Evolutionary conservation across 2,329 filamentous ascomycete genomes (phyloP), one percentile per base, ranked within the genome.

Genomic region (Colletotrichum echinochloae): DNA sequence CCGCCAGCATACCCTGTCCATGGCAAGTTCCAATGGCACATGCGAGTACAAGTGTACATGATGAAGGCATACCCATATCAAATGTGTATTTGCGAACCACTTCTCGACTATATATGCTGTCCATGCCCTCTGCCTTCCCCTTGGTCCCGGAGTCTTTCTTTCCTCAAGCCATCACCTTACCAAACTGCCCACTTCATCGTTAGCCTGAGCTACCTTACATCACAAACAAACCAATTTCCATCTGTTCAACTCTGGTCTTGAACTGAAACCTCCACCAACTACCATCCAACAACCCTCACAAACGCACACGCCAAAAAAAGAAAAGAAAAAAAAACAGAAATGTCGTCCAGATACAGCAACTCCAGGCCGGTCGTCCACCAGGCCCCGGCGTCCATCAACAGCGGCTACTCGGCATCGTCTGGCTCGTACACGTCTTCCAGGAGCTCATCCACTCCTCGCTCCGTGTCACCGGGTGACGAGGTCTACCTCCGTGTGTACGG

Each of bases 331-430:
- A n/a, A n/a, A n/a, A n/a, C n/a, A n/a, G n/a, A 64, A 49, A 66
- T 62, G 73, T 59, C 73, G 77, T 79, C 60, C 56, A 57, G 33
- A 54, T 66, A 64, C 59, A 73, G 72, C 69, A 72, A 72, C 73
- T 72, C 72, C 49, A 62, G 52, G 76, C 79, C 60, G 44, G 73
- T 80, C 64, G 75, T 81, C 66, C 80, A 81, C 73, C 79, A 81
- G 73, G 73, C 74, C 67, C 74, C 73, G 62, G 72, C 78, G 63
- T 79, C 77, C 26, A 74, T 76, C 71, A 72, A 72, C 61, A 77
- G 75, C 55, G 74, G 72, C 66, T 76, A 75, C 74, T 78, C 78
- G 35, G 67, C 62, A 14, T 76, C 76, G 39, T 74, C 72, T 49
- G 55, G 72, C 55, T 73, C 74, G 28, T 72, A 72, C 65, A n/a